Conservation (phyloP, 106 monocot species). For the Dendrobium huoshanense region DNA sequence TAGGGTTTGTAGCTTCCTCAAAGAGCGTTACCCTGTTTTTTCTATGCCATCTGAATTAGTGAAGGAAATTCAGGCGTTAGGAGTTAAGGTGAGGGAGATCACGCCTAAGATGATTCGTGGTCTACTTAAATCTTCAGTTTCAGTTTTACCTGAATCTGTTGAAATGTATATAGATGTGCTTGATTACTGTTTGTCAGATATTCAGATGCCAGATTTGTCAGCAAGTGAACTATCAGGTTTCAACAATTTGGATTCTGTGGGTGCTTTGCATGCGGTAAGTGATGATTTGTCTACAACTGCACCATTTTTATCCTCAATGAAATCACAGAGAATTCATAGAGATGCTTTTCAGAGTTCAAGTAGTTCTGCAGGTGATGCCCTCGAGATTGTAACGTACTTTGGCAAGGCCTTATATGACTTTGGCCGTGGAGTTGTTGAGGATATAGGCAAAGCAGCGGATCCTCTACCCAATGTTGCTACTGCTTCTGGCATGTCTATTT, state of each 20-base stretch:
- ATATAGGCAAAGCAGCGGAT: slow-evolving; percentile 63
- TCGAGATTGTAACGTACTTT: slow-evolving; percentile 71
- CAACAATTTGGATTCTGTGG: slow-evolving; percentile 7
- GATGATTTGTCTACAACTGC: slow-evolving; percentile 9
- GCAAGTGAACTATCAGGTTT: slow-evolving; percentile 19
- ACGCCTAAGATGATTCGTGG: slow-evolving; percentile 94
- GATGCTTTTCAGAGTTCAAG: slow-evolving; percentile 16
- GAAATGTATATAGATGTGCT: slow-evolving; percentile 83
- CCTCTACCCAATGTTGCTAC: slow-evolving; percentile 17
- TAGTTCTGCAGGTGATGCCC: slow-evolving; percentile 61
- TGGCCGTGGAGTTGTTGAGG: slow-evolving; percentile 89
- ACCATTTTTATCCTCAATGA: slow-evolving; percentile 28
- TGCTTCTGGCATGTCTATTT: slow-evolving; percentile 14
- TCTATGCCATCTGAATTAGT: slow-evolving; percentile 93
- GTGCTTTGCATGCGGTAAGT: slow-evolving; percentile 13
- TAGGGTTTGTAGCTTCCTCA: slow-evolving; percentile 86
- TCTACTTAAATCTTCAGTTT: slow-evolving; percentile 75
- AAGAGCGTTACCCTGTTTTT: slow-evolving; percentile 96
- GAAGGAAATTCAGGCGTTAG: slow-evolving; percentile 79
- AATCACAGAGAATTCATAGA: slow-evolving; percentile 20
- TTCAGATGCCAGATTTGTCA: slow-evolving; percentile 25
- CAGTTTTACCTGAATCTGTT: slow-evolving; percentile 58
- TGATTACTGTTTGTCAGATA: slow-evolving; percentile 92
- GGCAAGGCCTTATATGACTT: slow-evolving; percentile 96
- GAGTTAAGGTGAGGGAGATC: slow-evolving; percentile 77